Percentiles rank a stretch among this genome's conserved stretches.
These are phyloP conservation scores for Stentor roeselii DNA, from an alignment of 73 alveolate species.

Conservation along the genomic window DNA sequence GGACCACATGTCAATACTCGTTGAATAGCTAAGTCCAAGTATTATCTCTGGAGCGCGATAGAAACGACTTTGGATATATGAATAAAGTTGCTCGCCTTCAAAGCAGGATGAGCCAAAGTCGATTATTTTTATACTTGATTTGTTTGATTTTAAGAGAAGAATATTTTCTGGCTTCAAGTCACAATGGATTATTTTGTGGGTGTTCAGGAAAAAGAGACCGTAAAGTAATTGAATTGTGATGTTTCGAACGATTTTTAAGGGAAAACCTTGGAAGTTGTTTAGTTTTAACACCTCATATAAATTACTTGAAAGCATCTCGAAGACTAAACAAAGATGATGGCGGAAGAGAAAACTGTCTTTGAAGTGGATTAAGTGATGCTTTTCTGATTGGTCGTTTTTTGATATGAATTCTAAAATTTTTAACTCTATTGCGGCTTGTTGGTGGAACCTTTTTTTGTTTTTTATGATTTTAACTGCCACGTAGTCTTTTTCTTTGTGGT, in stretches of 20 bases:
- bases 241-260: too few species aligned
- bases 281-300: not conserved
- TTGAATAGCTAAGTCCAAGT: slow-evolving; percentile 56
- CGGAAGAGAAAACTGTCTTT: not conserved
- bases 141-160: not conserved
- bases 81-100: not conserved
- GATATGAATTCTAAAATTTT: slow-evolving; percentile 2
- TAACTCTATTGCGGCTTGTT: slow-evolving; percentile 26
- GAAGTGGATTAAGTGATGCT: not conserved
- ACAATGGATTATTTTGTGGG: not conserved
- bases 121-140: too few species aligned
- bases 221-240: too few species aligned
- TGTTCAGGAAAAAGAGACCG: not conserved
- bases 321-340: not conserved
- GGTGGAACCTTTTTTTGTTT: not conserved
- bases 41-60: slow-evolving; percentile 85
- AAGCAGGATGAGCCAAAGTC: not conserved
- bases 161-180: not conserved
- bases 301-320: not conserved
- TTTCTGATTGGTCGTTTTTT: not conserved
- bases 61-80: slow-evolving; percentile 38
- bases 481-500: slow-evolving; percentile 13
- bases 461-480: slow-evolving; percentile 28
- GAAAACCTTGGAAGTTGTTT: not conserved
- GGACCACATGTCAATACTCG: slow-evolving; percentile 85